Evolutionary conservation across 768 basidiomycete genomes (phyloP).

Genomic region (Xerocomus spinulosus): DNA sequence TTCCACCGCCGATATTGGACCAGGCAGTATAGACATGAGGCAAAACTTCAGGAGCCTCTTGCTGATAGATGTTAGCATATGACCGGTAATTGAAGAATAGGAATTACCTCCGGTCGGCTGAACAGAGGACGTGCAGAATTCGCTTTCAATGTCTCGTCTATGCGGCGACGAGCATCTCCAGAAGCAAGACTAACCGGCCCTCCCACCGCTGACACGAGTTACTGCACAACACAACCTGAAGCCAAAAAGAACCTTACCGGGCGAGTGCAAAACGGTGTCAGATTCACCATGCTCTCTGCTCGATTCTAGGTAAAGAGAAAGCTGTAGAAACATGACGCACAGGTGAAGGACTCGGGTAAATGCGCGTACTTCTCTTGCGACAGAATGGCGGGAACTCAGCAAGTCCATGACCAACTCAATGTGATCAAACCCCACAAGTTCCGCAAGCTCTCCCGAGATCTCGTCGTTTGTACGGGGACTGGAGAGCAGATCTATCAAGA

Average conservation of each 20-base stretch:
- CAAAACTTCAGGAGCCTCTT: slow-evolving; percentile 53
- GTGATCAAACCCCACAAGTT: slow-evolving; percentile 79
- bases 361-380: slow-evolving; percentile 46
- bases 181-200: slow-evolving; percentile 32
- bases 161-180: slow-evolving; percentile 52
- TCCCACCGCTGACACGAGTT: slow-evolving; percentile 1
- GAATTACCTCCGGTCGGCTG: slow-evolving; percentile 47
- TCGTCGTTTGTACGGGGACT: slow-evolving; percentile 56
- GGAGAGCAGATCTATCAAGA: slow-evolving; percentile 39
- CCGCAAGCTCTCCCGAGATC: slow-evolving; percentile 73
- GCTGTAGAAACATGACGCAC: slow-evolving; percentile 8
- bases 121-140: slow-evolving; percentile 68
- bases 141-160: slow-evolving; percentile 55
- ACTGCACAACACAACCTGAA: background rate
- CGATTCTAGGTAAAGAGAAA: slow-evolving; percentile 9
- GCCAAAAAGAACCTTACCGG: slow-evolving; percentile 6
- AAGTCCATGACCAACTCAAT: slow-evolving; percentile 76
- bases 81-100: background rate
- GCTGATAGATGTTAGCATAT: slow-evolving; percentile 32
- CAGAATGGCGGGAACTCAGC: slow-evolving; percentile 47
- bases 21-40: slow-evolving; percentile 89
- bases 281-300: background rate
- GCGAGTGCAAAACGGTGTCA: background rate
- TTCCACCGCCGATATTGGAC: slow-evolving; percentile 51
- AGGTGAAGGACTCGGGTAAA: background rate